phyloP scores from a whole-genome alignment of 192 early-diverging fungal species.

The Dissophora globulifera region DNA sequence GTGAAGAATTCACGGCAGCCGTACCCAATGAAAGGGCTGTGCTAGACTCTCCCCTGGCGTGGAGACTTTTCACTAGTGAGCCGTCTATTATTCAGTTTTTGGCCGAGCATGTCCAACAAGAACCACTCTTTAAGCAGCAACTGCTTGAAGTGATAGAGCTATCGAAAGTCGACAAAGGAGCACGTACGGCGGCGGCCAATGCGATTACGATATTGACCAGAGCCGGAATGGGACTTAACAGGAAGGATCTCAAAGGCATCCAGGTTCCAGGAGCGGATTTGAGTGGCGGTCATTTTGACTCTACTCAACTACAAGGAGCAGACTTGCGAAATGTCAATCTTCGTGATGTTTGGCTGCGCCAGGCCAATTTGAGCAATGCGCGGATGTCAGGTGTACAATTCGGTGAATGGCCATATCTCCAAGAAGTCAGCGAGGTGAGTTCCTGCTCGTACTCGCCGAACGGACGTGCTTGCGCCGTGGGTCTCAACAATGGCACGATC shows the following conservation, averaged over 20 bases:
- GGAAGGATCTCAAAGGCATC: neutral
- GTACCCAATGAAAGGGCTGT: neutral
- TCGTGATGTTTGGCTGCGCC: neutral
- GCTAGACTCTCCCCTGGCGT: neutral
- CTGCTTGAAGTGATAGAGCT: neutral
- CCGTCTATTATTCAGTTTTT: neutral
- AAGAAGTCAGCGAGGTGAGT: neutral
- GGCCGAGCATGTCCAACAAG: neutral
- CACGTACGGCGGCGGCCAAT: neutral
- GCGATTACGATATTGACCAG: conserved; percentile 3
- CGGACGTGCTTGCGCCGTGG: neutral
- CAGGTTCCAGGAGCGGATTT: conserved; percentile 7
- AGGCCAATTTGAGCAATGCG: conserved; percentile 1
- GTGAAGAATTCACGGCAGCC: neutral
- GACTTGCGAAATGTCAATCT: neutral
- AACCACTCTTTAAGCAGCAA: neutral
- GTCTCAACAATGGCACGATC: neutral
- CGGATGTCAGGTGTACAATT: conserved; percentile 1
- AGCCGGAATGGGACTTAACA: neutral
- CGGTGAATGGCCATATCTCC: neutral
- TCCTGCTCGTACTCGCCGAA: neutral
- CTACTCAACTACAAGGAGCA: neutral
- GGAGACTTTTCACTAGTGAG: neutral
- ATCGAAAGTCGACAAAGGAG: neutral
- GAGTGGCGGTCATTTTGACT: neutral